Base-by-base conservation (phyloP, 2,329 filamentous ascomycete species). In the Talaromyces sp. region DNA sequence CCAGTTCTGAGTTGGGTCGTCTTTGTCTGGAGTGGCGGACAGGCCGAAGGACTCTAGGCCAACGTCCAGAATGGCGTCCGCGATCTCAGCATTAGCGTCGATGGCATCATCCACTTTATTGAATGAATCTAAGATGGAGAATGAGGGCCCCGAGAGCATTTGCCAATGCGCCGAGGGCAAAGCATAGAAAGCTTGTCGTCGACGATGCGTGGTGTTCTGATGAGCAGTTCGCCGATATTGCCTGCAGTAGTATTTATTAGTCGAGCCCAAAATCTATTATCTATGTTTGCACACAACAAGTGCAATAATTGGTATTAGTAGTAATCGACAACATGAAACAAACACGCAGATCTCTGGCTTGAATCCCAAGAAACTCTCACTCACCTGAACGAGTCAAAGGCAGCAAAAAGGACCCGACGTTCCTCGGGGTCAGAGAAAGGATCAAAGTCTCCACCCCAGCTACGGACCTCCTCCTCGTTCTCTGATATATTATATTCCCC, bases 111-210 rank as follows among this genome's bases (percentile, higher is more conserved):
- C 95, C 11, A 95, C 84, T 44, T 82, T 82, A 60, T 88, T 83
- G 32, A 99, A 83, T 0, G 86, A 90, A 32, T 91, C 85, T 6
- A 96, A 82, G 48, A 94, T 86, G 52, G 86, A 89, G 77, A 97
- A 95, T 0, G 92, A 93, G 0, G 89, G 86, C 4, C 82, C 82
- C 0, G 91, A 86, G 1, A 99, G 83, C 67, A 96, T 82, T 65
- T 89, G 83, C 86, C 91, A 94, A 70, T 99, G 92, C 1, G 82
- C 78, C 53, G 87, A 85, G 1, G 93, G 91, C 5, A 99, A 81
- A 8, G 91, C 89, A 71, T 97, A 99, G 74, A 99, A 97, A 13
- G 91, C 88, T 72, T 94, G 91, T 24, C 95, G 86, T 19, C 94
- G 87, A 16, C 92, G 82, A 72, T 97, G 93, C 4, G 93, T 97